Conservation (phyloP, 225 moss, liverwort and hornwort genomes). For the Climacium dendroides region DNA sequence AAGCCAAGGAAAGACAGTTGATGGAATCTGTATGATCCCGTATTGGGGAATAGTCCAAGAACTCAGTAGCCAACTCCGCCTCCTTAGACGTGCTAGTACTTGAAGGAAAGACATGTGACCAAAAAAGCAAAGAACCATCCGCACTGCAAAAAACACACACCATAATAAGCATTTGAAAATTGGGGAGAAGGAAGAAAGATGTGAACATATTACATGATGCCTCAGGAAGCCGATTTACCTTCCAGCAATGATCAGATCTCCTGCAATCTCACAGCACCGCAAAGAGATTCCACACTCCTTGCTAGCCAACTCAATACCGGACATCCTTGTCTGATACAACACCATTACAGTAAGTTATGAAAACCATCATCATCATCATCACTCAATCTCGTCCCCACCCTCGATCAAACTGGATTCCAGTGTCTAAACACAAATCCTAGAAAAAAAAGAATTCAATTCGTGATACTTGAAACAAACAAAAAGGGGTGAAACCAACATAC, state of each 20-base stretch:
- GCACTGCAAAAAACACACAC: slow-evolving; percentile 43
- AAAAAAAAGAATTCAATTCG: not conserved
- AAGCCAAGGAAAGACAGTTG: slow-evolving; percentile 69
- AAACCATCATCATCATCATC: not conserved
- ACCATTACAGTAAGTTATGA: not conserved
- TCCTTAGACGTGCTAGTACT: not conserved
- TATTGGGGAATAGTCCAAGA: slow-evolving; percentile 71
- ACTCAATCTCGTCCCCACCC: not conserved
- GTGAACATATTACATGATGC: not conserved
- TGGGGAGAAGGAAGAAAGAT: not conserved
- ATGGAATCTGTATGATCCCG: slow-evolving; percentile 69
- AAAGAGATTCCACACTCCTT: slow-evolving; percentile 58
- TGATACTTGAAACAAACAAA: not conserved
- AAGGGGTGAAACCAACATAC: not conserved
- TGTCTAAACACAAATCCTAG: not conserved
- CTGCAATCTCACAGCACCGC: slow-evolving; percentile 80
- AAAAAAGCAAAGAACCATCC: slow-evolving; percentile 78
- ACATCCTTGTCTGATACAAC: slow-evolving; percentile 55
- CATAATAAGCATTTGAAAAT: not conserved
- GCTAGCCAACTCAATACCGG: slow-evolving; percentile 59
- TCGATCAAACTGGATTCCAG: not conserved
- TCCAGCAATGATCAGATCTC: slow-evolving; percentile 61
- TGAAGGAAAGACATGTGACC: slow-evolving; percentile 48
- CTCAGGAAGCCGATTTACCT: slow-evolving; percentile 32
- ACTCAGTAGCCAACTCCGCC: slow-evolving; percentile 29